Evolutionary conservation across 768 basidiomycete species (phyloP), one percentile per base, ranked within the genome.

Genomic region (Suillus weaverae): DNA sequence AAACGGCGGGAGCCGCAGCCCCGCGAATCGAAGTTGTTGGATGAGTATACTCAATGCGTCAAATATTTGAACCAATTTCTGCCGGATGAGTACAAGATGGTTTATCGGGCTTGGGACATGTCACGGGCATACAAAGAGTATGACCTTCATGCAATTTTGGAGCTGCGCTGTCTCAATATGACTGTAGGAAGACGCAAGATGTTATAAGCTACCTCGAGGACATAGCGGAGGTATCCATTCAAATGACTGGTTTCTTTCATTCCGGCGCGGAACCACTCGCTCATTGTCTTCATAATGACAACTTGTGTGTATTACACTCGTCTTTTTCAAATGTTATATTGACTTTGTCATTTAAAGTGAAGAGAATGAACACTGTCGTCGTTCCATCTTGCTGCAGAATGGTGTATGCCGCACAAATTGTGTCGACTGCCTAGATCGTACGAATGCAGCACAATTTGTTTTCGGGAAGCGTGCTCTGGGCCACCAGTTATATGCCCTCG

Each of bases 101-200:
- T 89, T 16, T 97, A 99, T 73, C 86, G 93, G 50, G 88, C 95
- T 16, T 99, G 95, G 93, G 97, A 99, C 74, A 97, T 99, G 92
- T 89, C 91, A 5, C 84, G 91, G 46, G 95, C 96, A 2, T 94
- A 95, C 68, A 97, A 97, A 75, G 92, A 94, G 95, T 94, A 70
- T n/a, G 84, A 66, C 35, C 4, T 72, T 73, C 8, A 22, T 41
- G n/a, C 11, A 2, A 16, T 50, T 38, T 30, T 35, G 48, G 35
- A 35, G 64, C 20, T 50, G 64, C 44, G 10, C 32, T 54, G 36
- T 44, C 59, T 59, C 18, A 32, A 59, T 38, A 11, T 3, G 30
- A 61, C 13, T 44, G 18, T 66, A 97, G 95, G 79, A 96, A 95
- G 73, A 94, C 91, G 8, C 92, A 95, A 73, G 97, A 98, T 71